Evolutionary conservation across 2,329 filamentous ascomycete species (phyloP).

Genomic region (Fusarium nanum): DNA sequence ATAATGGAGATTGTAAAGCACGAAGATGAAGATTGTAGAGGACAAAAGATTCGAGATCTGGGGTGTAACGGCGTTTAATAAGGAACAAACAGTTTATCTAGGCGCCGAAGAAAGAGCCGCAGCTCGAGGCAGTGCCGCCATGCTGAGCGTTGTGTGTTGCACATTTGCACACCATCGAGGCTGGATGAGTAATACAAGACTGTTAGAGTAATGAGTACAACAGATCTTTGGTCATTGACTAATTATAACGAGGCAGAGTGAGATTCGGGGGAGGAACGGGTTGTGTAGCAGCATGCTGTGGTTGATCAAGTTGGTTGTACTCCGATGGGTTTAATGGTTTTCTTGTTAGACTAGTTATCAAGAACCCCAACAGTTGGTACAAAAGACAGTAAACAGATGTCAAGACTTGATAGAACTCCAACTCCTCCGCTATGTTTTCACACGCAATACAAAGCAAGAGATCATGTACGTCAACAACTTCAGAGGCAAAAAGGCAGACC

Average conservation of each 20-base stretch:
- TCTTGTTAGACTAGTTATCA: fast-evolving
- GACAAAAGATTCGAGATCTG: not conserved
- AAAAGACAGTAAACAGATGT: too few relatives aligned
- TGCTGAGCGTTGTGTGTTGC: not conserved
- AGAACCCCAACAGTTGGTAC: not conserved
- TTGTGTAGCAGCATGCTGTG: not conserved
- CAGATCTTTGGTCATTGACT: not conserved
- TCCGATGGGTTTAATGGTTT: not conserved
- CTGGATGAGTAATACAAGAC: not conserved
- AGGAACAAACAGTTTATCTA: not conserved
- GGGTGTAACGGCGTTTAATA: not conserved
- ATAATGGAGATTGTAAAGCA: not conserved
- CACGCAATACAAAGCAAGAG: not conserved
- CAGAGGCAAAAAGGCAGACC: not conserved
- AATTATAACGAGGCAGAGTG: not conserved
- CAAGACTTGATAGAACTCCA: not conserved
- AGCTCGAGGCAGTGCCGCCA: constrained; percentile 2
- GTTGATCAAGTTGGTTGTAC: not conserved
- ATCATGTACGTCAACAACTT: not conserved
- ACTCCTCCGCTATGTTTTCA: too few relatives aligned
- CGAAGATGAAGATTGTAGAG: not conserved
- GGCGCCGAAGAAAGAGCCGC: not conserved
- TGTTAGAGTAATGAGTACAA: not conserved
- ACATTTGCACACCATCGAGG: not conserved
- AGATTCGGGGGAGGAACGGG: too few relatives aligned